Percentiles rank a stretch among this genome's conserved stretches.
These are phyloP conservation scores for Phytophthora hybrid DNA, from an alignment of 352 stramenopile genomes.

Conservation along the genomic window DNA sequence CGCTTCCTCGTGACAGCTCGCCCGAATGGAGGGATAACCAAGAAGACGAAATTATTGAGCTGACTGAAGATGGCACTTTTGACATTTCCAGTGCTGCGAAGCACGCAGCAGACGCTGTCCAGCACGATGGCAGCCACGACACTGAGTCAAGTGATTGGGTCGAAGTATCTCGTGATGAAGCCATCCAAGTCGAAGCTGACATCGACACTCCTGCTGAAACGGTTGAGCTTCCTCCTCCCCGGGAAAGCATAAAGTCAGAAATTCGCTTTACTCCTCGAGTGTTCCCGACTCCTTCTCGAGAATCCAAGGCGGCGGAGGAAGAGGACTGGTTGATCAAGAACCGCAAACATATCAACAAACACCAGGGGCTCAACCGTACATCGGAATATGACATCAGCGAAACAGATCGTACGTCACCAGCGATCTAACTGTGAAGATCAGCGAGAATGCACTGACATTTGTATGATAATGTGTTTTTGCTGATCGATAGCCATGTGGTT, in stretches of 20 bases:
- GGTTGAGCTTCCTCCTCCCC: conserved; percentile 51
- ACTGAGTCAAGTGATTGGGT: not conserved
- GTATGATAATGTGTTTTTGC: not conserved
- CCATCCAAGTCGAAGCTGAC: conserved; percentile 19
- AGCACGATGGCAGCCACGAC: not conserved
- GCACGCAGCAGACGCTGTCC: not conserved
- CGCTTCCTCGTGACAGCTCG: not conserved
- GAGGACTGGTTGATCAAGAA: conserved; percentile 90
- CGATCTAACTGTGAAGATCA: not conserved
- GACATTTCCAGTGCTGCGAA: conserved; percentile 41
- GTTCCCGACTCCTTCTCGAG: conserved; percentile 79
- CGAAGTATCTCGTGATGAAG: conserved; percentile 12
- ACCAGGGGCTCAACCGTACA: conserved; percentile 63
- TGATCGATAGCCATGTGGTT: conserved; percentile 72
- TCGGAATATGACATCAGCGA: conserved; percentile 85
- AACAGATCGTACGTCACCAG: conserved; percentile 68
- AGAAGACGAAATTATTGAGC: conserved; percentile 52
- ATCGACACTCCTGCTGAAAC: not conserved
- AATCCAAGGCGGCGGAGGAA: conserved; percentile 85
- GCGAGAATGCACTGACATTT: not conserved
- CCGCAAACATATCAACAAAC: conserved; percentile 76
- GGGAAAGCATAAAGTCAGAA: conserved; percentile 51
- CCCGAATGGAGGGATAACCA: conserved; percentile 10
- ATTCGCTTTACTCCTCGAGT: conserved; percentile 82
- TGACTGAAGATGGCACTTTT: conserved; percentile 62